Conservation (phyloP, 179 eudicot species). For the Dionaea muscipula region DNA sequence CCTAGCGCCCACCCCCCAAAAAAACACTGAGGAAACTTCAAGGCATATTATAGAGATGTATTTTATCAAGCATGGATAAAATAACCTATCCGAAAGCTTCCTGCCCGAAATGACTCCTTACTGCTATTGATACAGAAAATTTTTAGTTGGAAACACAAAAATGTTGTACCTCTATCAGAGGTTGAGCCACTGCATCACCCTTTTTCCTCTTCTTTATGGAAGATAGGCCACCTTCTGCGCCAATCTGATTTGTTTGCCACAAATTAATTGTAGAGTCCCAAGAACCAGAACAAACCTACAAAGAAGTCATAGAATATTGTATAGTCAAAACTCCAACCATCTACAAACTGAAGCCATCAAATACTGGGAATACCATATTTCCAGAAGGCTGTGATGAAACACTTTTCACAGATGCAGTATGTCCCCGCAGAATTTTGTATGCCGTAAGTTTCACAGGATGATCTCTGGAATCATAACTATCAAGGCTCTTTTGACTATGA, state of each 20-base stretch:
- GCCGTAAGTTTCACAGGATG: constrained; percentile 40
- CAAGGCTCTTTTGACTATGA: constrained; percentile 10
- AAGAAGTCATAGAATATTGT: constrained; percentile 8
- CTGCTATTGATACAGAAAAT: neutral
- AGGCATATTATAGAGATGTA: no score
- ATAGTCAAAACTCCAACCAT: neutral
- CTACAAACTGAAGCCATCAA: neutral
- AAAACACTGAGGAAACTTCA: no score
- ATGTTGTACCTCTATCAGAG: constrained; percentile 49
- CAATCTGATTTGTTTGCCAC: constrained; percentile 58
- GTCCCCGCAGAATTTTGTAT: constrained; percentile 68
- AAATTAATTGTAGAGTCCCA: constrained; percentile 84
- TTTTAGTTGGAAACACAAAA: neutral
- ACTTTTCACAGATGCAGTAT: constrained; percentile 71
- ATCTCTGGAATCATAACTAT: constrained; percentile 24
- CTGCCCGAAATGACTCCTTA: neutral
- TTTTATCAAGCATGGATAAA: no score
- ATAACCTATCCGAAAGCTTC: no score
- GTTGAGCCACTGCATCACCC: constrained; percentile 32
- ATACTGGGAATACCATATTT: constrained; percentile 42
- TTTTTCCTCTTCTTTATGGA: constrained; percentile 73
- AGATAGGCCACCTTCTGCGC: constrained; percentile 35
- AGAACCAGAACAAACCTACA: constrained; percentile 83
- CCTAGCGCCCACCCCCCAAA: no score
- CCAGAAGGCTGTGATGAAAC: constrained; percentile 64